Conservation (phyloP, 1,139 yeast species). For the Lodderomyces jiufengensis region DNA sequence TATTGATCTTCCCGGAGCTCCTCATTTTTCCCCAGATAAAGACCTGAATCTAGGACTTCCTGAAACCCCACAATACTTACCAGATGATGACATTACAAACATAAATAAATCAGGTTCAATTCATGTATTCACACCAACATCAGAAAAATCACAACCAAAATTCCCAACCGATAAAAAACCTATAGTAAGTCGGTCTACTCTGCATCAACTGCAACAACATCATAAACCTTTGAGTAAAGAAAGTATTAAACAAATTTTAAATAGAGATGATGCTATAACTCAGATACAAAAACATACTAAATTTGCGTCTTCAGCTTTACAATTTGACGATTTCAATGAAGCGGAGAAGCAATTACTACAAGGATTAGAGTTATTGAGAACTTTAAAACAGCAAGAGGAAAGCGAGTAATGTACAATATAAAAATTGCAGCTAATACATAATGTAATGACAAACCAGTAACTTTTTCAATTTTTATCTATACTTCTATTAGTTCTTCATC, state of each 20-base stretch:
- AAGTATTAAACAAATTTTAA: slow-evolving; percentile 49
- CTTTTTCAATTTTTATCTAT: neutral
- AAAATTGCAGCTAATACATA: too few relatives aligned
- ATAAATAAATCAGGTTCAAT: slow-evolving; percentile 41
- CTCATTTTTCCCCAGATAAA: slow-evolving; percentile 32
- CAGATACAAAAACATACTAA: slow-evolving; percentile 82
- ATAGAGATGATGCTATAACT: slow-evolving; percentile 58
- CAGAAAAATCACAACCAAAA: slow-evolving; percentile 1
- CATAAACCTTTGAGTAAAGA: slow-evolving; percentile 34
- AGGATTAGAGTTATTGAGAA: slow-evolving; percentile 47
- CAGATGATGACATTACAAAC: slow-evolving; percentile 37
- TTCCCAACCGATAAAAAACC: neutral
- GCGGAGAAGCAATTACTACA: slow-evolving; percentile 70
- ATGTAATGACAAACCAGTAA: too few relatives aligned
- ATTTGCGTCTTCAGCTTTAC: slow-evolving; percentile 89
- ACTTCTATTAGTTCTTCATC: slow-evolving; percentile 6
- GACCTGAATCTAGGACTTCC: slow-evolving; percentile 30
- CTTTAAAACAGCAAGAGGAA: slow-evolving; percentile 14
- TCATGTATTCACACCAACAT: slow-evolving; percentile 30
- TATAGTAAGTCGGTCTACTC: neutral
- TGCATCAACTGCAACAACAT: slow-evolving; percentile 8
- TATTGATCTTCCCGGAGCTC: slow-evolving; percentile 28
- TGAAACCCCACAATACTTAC: slow-evolving; percentile 42
- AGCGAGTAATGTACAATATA: too few relatives aligned
- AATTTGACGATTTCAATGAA: slow-evolving; percentile 82